A percentile compares a stretch with the other conserved stretches of the same genome.
Evolutionary conservation across 2,329 filamentous ascomycete species (phyloP).

Genomic region (Lachnellula subtilissima): DNA sequence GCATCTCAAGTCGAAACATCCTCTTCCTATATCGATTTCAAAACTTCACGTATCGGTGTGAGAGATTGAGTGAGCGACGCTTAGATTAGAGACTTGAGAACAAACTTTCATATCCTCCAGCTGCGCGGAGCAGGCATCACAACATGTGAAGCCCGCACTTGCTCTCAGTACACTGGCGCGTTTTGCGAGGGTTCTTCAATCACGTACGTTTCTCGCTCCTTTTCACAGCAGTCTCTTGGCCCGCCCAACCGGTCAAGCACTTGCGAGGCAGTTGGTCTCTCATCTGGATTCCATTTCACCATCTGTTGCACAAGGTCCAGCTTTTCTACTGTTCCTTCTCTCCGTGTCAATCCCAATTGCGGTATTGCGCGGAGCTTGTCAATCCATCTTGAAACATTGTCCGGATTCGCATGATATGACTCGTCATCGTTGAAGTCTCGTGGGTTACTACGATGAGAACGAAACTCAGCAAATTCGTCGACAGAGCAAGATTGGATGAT

Average conservation of each 20-base stretch:
- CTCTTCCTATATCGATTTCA: no score
- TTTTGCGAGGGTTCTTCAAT: not conserved
- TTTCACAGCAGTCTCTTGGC: not conserved
- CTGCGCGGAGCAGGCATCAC: no score
- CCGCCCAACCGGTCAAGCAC: not conserved
- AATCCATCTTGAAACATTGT: constrained; percentile 1
- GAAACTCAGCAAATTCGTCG: not conserved
- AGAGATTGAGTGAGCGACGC: no score
- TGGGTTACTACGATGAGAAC: not conserved
- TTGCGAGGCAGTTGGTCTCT: not conserved
- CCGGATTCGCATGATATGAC: not conserved
- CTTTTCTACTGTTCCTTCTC: not conserved
- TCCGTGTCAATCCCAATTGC: not conserved
- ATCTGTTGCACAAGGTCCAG: not conserved
- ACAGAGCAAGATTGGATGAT: not conserved
- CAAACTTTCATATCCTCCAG: no score
- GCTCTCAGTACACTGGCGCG: no score
- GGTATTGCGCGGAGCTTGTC: not conserved
- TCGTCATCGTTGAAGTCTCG: not conserved
- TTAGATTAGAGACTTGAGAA: no score
- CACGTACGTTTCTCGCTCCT: not conserved
- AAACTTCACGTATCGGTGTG: no score
- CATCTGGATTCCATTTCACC: not conserved
- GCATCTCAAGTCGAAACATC: no score
- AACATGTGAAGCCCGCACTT: no score